Base-by-base conservation (phyloP, 352 stramenopile genomes). In the Salisapilia sapeloensis region DNA sequence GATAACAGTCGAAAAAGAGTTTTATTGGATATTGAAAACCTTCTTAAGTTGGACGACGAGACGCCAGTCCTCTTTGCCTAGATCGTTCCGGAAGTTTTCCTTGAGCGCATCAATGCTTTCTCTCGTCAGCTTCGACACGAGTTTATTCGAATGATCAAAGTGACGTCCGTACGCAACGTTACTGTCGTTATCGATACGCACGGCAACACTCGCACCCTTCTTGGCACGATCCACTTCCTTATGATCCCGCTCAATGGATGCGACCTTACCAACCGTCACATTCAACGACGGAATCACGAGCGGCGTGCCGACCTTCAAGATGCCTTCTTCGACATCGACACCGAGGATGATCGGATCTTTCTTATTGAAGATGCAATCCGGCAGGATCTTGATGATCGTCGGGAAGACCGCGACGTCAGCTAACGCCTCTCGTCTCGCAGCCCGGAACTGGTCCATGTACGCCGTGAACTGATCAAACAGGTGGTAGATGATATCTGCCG, bases 401-500 rank as follows among this genome's bases (percentile, higher is more conserved):
- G 93, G 93, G 55, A 96, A 96, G 17, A 96, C 85, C 9, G 85
- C 86, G n/a, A 92, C 56, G 31, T 83, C 63, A 0, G 71, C 85
- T 39, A 95, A 92, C 50, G 97, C 85, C 40, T 96, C 74, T 19
- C 85, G 67, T 36, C 89, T 65, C 28, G 77, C 61, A 52, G 93
- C 72, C 33, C 79, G 89, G 33, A 97, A 92, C 44, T 96, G 80
- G 43, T 96, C 86, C 52, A 98, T 96, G 60, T 98, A 97, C 7
- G 78, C 63, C 27, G 90, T 97, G 58, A 99, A 98, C 51, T 98
- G 92, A 60, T 98, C 93, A 49, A 99, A 99, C 33, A 99, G 64
- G 67, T 99, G 94, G 65, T 99, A 99, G 61, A 99, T 99, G 50
- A 99, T 99, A 48, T 99, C 95, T 19, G 95, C 95, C 12, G 93